phyloP scores from a whole-genome alignment of 1,284 basidiomycete species.

The Sporisorium graminicola region DNA sequence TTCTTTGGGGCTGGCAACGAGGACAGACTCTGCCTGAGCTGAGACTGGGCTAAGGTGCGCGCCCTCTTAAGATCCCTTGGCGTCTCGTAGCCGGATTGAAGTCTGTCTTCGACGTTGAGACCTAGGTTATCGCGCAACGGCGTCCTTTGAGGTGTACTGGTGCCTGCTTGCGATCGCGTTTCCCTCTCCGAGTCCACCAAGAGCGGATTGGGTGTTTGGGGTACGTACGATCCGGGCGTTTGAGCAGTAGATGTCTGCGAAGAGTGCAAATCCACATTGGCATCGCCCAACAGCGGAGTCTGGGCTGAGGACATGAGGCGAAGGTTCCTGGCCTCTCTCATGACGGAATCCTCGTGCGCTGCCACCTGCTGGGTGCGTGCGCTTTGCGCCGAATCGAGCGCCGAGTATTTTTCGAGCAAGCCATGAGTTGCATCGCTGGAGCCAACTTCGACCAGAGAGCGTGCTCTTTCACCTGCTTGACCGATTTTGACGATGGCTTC shows the following conservation, averaged over 20 bases:
- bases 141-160: slow-evolving; percentile 83
- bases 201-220: slow-evolving; percentile 94
- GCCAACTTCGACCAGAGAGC: slow-evolving; percentile 78
- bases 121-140: slow-evolving; percentile 90
- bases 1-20: slow-evolving; percentile 93
- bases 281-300: slow-evolving; percentile 94
- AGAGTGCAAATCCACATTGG: slow-evolving; percentile 78
- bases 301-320: slow-evolving; percentile 91
- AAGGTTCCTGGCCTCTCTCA: slow-evolving; percentile 93
- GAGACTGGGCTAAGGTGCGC: slow-evolving; percentile 61
- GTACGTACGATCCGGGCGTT: slow-evolving; percentile 68
- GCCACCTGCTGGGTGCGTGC: slow-evolving; percentile 92
- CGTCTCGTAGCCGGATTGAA: slow-evolving; percentile 40
- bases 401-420: slow-evolving; percentile 91
- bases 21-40: slow-evolving; percentile 84
- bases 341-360: slow-evolving; percentile 77
- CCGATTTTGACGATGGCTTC: slow-evolving; percentile 99
- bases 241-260: slow-evolving; percentile 5
- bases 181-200: slow-evolving; percentile 72
- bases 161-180: slow-evolving; percentile 11
- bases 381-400: slow-evolving; percentile 86
- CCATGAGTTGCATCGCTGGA: slow-evolving; percentile 84
- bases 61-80: slow-evolving; percentile 52
- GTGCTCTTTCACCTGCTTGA: slow-evolving; percentile 87
- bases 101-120: slow-evolving; percentile 76